Base-by-base conservation (phyloP, 202 grass and related monocot species). In the Musa balbisiana region DNA sequence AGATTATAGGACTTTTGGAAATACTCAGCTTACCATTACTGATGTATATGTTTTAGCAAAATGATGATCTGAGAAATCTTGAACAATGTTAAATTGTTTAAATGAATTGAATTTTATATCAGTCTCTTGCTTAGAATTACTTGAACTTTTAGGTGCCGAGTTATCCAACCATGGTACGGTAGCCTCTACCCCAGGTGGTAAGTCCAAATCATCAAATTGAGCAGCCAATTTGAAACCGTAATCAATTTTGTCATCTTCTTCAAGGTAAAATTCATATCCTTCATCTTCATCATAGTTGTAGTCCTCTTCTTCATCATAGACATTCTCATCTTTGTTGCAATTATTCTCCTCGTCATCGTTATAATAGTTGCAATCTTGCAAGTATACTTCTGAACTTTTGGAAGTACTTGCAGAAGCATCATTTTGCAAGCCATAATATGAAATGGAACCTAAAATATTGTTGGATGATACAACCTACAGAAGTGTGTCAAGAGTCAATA, bases 161-260 rank as follows among this genome's bases (percentile, higher is more conserved):
- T 63, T 50, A n/a, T 88, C 84, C 58, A 94, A 81, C 84, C 85
- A 87, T 71, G 91, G 83, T 74, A 94, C 76, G 26, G 77, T 78
- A 76, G 80, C 87, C 91, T 98, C 95, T 14, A 94, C 86, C 23
- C 88, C 94, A 70, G 94, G 81, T 80, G 94, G 85, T 54, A 98
- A 74, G 80, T 98, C 85, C 58, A 98, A 64, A 85, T 73, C 71
- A 67, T 98, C 85, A 25, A 98, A 94, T 74, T 94, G 89, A 78
- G 85, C 87, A 65, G 88, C 80, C 33, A 98, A 68, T 52, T 69
- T 82, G 53, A 84, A 82, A 72, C 89, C 85, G 62, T 81, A 87
- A 23, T 89, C 83, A 65, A n/a, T 62, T 43, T 78, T 21, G 8
- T 15, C 62, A 65, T 83, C 79, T 29, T 83, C 87, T 13, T 87